These are phyloP conservation scores for Beauveria rudraprayagi DNA, from an alignment of 2,329 filamentous ascomycete species.

Conservation along the genomic window DNA sequence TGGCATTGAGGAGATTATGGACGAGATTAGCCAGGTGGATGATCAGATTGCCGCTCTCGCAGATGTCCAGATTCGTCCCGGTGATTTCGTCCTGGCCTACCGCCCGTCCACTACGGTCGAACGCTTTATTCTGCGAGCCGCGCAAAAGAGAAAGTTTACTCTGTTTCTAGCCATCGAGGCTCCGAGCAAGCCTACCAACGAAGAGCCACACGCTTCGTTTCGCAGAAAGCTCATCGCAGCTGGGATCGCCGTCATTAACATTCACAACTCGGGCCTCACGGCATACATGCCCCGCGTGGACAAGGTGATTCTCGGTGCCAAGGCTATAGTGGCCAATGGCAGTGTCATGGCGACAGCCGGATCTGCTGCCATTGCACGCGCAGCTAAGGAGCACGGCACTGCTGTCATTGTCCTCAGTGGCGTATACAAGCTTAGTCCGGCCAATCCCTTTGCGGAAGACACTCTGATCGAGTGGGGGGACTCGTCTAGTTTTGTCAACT, in stretches of 20 bases:
- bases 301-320: slow-evolving; percentile 87
- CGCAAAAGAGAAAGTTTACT: slow-evolving; percentile 84
- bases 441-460: slow-evolving; percentile 77
- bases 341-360: slow-evolving; percentile 78
- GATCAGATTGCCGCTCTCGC: slow-evolving; percentile 86
- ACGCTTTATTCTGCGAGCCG: slow-evolving; percentile 80
- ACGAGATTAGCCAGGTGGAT: slow-evolving; percentile 87
- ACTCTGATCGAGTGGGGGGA: slow-evolving; percentile 81
- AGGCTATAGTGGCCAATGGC: slow-evolving; percentile 81
- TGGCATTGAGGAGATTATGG: slow-evolving; percentile 90
- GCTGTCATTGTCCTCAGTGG: slow-evolving; percentile 85
- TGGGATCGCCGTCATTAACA: slow-evolving; percentile 74
- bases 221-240: slow-evolving; percentile 69
- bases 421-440: slow-evolving; percentile 88
- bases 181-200: slow-evolving; percentile 28
- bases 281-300: slow-evolving; percentile 93
- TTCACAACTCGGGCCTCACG: slow-evolving; percentile 79
- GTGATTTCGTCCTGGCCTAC: slow-evolving; percentile 86
- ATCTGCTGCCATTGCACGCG: slow-evolving; percentile 73
- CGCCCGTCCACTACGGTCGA: slow-evolving; percentile 81
- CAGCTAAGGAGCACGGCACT: slow-evolving; percentile 72
- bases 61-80: slow-evolving; percentile 85
- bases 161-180: slow-evolving; percentile 71
- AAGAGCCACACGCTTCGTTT: slow-evolving; percentile 46
- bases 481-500: slow-evolving; percentile 66